Conservation (phyloP, 2,329 filamentous ascomycete genomes). For the Plenodomus biglobosus region DNA sequence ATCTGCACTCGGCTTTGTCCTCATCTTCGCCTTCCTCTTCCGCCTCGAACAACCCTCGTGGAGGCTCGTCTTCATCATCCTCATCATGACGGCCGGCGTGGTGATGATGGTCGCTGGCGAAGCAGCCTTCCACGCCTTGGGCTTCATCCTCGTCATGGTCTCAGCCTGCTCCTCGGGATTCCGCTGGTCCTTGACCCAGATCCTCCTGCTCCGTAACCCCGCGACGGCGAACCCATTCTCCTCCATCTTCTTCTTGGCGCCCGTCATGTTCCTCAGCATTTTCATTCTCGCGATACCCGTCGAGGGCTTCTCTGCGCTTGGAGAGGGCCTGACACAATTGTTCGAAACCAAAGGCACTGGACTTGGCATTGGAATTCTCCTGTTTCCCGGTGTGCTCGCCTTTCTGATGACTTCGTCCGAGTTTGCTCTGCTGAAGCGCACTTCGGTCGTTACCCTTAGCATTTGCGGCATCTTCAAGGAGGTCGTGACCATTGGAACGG, state of each 20-base stretch:
- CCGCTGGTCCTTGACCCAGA: constrained; percentile 97
- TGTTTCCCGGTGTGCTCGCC: constrained; percentile 88
- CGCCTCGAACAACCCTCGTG: constrained; percentile 84
- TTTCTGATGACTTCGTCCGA: constrained; percentile 97
- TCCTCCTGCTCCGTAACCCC: constrained; percentile 87
- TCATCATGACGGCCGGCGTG: constrained; percentile 88
- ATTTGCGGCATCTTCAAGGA: constrained; percentile 99
- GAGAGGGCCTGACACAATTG: constrained; percentile 66
- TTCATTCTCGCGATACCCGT: constrained; percentile 79
- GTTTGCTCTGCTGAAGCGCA: constrained; percentile 92
- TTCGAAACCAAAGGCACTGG: constrained; percentile 67
- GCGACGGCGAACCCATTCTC: constrained; percentile 96
- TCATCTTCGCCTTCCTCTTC: constrained; percentile 93
- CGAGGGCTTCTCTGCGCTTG: constrained; percentile 72
- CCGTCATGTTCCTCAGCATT: constrained; percentile 89
- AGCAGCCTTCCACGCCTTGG: constrained; percentile 80
- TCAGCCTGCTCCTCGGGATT: constrained; percentile 96
- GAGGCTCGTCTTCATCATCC: constrained; percentile 83
- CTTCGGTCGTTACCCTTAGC: constrained; percentile 90
- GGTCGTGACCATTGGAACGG: constrained; percentile 90
- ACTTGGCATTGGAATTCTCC: constrained; percentile 69
- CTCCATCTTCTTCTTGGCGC: constrained; percentile 95
- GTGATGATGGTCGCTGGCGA: constrained; percentile 99
- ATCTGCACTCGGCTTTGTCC: constrained; percentile 89
- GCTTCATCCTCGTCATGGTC: constrained; percentile 89